These are phyloP conservation scores for Trypanosomatidae sp. DNA, from an alignment of 208 protist genomes.

Conservation along the genomic window DNA sequence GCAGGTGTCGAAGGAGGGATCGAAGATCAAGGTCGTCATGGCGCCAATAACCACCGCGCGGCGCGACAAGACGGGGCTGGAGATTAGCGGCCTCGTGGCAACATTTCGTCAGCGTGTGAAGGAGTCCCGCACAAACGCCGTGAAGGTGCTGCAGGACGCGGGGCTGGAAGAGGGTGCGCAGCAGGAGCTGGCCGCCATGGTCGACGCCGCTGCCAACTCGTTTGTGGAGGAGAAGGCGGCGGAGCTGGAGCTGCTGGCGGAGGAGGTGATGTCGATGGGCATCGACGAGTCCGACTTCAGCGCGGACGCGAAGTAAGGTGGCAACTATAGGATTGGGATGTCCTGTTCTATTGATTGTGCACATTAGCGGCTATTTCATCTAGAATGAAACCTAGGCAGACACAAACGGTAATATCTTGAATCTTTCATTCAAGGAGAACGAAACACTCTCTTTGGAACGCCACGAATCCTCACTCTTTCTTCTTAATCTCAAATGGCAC, in stretches of 20 bases:
- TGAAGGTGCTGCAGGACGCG: conserved; percentile 65
- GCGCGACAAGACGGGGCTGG: conserved; percentile 54
- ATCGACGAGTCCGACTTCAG: conserved; percentile 73
- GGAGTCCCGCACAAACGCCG: conserved; percentile 48
- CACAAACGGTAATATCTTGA: no score
- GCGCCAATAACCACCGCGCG: conserved; percentile 72
- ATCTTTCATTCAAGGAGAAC: no score
- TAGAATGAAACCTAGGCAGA: no score
- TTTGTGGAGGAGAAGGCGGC: conserved; percentile 78
- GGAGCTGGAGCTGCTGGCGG: conserved; percentile 68
- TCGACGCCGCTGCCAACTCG: conserved; percentile 53
- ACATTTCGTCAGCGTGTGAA: conserved; percentile 63
- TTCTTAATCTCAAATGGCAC: no score
- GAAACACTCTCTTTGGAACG: no score
- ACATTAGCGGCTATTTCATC: no score
- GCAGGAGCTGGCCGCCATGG: conserved; percentile 48
- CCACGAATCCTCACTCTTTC: no score
- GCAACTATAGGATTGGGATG: no score
- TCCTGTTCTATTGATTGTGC: no score
- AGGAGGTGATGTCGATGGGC: conserved; percentile 87
- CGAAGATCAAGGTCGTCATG: conserved; percentile 68
- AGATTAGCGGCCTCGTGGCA: conserved; percentile 51
- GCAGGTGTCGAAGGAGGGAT: conserved; percentile 69
- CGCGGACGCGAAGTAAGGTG: no score
- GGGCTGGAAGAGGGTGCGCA: conserved; percentile 62